Evolutionary conservation across 2,329 filamentous ascomycete species (phyloP).

Genomic region (Scopulariopsis brevicaulis): DNA sequence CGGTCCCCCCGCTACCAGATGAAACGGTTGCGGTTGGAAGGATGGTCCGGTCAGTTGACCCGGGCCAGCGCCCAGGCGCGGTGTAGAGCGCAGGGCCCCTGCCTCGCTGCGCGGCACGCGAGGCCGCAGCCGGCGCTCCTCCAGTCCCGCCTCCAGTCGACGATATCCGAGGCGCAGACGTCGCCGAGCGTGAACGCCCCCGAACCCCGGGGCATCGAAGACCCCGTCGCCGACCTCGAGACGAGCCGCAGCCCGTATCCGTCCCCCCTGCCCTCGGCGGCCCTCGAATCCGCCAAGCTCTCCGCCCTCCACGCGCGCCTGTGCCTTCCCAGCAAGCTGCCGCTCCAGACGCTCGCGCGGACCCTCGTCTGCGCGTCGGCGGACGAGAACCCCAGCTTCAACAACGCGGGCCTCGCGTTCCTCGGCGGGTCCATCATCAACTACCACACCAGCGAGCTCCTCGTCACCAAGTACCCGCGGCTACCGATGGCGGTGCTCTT

Average conservation of each 20-base stretch:
- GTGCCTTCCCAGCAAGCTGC: constrained; percentile 68
- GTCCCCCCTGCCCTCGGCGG: constrained; percentile 59
- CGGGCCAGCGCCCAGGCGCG: constrained; percentile 1
- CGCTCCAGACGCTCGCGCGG: constrained; percentile 74
- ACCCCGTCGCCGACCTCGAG: constrained; percentile 6
- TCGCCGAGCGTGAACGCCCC: constrained; percentile 5
- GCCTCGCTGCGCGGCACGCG: constrained; percentile 1
- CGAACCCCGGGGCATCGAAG: constrained; percentile 3
- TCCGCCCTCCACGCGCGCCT: constrained; percentile 86
- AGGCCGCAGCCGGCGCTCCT: constrained; percentile 3
- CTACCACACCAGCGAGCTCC: constrained; percentile 81
- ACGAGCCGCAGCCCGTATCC: constrained; percentile 34
- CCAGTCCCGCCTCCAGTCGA: constrained; percentile 20
- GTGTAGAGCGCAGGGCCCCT: constrained; percentile 3
- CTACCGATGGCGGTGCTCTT: constrained; percentile 83
- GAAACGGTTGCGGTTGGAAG: constrained; percentile 9
- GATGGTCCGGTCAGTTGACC: constrained; percentile 8
- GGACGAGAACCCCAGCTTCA: constrained; percentile 69
- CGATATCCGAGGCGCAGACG: constrained; percentile 3
- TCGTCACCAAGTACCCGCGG: constrained; percentile 82
- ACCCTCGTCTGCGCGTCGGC: constrained; percentile 79
- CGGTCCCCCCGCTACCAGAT: background rate
- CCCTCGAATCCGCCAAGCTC: constrained; percentile 72
- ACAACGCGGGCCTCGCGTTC: constrained; percentile 75
- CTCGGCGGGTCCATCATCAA: constrained; percentile 75